Percentiles rank a stretch among this genome's conserved stretches.
phyloP scores from a whole-genome alignment of 2,329 filamentous ascomycete genomes.

The Neonectria neomacrospora region DNA sequence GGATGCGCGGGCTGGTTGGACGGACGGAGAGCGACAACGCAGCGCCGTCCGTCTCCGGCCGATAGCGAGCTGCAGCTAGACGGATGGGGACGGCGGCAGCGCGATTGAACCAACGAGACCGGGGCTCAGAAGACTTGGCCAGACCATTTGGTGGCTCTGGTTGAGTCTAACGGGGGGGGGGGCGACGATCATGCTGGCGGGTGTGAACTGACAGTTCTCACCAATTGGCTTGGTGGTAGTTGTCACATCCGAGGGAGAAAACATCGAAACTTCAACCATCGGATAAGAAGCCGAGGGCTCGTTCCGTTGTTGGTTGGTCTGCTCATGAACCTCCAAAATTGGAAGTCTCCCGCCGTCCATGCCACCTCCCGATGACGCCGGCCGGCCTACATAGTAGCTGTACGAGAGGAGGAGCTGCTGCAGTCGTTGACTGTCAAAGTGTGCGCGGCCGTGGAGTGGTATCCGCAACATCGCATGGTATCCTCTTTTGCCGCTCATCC shows the following conservation, averaged over 20 bases:
- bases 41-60: conserved; percentile 30
- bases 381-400: no score
- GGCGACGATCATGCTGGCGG: neutral
- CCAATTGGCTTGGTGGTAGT: neutral
- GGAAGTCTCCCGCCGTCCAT: conserved; percentile 7
- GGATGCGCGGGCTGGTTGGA: neutral
- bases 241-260: neutral
- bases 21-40: conserved; percentile 8
- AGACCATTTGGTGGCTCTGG: neutral
- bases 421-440: neutral
- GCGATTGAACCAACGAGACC: conserved; percentile 26
- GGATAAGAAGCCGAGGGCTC: neutral
- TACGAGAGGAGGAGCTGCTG: neutral
- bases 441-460: neutral
- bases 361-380: conserved; percentile 10
- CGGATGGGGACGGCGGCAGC: conserved; percentile 28
- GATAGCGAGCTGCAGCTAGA: conserved; percentile 42
- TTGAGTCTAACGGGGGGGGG: neutral
- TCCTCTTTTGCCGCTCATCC: neutral
- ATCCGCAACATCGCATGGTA: neutral
- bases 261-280: neutral
- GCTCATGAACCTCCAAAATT: neutral
- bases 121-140: neutral
- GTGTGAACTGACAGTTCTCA: neutral
- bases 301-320: conserved; percentile 25